Evolutionary conservation across 2,329 filamentous ascomycete species (phyloP).

Genomic region (Hypoxylon sp.): DNA sequence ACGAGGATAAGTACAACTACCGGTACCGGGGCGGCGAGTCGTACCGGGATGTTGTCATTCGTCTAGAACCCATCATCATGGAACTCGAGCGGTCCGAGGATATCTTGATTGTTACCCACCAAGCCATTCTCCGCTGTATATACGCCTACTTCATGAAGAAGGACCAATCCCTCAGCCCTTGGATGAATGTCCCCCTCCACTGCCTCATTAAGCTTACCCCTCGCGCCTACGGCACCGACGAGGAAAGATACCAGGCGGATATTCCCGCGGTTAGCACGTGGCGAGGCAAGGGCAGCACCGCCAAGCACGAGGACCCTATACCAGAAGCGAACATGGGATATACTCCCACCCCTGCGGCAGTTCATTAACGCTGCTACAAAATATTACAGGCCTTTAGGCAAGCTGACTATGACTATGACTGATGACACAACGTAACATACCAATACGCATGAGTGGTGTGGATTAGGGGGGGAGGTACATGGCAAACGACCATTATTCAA

Average conservation of each 20-base stretch:
- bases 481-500: slow-evolving; percentile 11
- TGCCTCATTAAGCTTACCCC: slow-evolving; percentile 97
- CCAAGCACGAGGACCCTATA: slow-evolving; percentile 81
- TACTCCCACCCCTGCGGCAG: slow-evolving; percentile 26
- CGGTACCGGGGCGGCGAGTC: slow-evolving; percentile 97
- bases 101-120: slow-evolving; percentile 97
- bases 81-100: slow-evolving; percentile 96
- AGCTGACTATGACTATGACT: slow-evolving; percentile 16
- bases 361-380: slow-evolving; percentile 17
- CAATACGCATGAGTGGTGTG: slow-evolving; percentile 1
- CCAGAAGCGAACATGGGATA: slow-evolving; percentile 49
- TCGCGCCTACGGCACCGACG: slow-evolving; percentile 91
- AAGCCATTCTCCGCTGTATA: slow-evolving; percentile 95
- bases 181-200: slow-evolving; percentile 98
- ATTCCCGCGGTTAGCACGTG: slow-evolving; percentile 97
- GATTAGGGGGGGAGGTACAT: slow-evolving; percentile 9
- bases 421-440: slow-evolving; percentile 17
- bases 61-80: slow-evolving; percentile 99
- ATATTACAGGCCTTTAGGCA: background rate
- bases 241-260: slow-evolving; percentile 88
- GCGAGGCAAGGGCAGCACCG: slow-evolving; percentile 90
- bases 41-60: slow-evolving; percentile 96
- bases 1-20: slow-evolving; percentile 99
- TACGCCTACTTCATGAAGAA: slow-evolving; percentile 99
- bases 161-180: slow-evolving; percentile 90